Evolutionary conservation across 2,329 filamentous ascomycete genomes (phyloP).

Genomic region (Xenoacremonium recifei): DNA sequence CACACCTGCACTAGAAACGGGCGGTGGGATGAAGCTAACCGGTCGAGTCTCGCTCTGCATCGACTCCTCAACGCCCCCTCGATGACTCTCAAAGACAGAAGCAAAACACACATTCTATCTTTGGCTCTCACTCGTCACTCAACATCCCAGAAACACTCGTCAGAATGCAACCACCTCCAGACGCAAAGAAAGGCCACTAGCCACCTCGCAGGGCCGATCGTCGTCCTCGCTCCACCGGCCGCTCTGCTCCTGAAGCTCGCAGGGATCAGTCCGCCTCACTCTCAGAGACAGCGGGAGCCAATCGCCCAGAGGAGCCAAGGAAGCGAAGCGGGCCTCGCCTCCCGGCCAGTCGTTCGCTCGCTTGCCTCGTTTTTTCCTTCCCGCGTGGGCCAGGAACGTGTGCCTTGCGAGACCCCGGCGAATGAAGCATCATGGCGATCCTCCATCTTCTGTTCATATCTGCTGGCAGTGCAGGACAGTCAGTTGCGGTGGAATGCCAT

Average conservation of each 20-base stretch:
- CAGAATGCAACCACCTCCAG: too few relatives aligned
- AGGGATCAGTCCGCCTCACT: too few relatives aligned
- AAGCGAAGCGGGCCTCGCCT: slow-evolving; percentile 14
- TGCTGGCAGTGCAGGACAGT: background rate
- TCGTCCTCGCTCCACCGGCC: slow-evolving; percentile 5
- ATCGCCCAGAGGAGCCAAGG: slow-evolving; percentile 9
- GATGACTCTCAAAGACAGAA: background rate
- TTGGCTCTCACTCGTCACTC: background rate
- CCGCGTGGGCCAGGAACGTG: background rate
- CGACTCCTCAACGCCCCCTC: background rate
- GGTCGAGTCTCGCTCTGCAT: background rate
- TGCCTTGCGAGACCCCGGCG: slow-evolving; percentile 1
- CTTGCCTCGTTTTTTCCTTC: slow-evolving; percentile 26
- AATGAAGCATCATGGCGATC: slow-evolving; percentile 8
- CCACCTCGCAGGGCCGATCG: slow-evolving; percentile 10
- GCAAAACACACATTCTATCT: background rate
- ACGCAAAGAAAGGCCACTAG: too few relatives aligned
- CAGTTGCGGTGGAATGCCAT: background rate
- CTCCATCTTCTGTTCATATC: slow-evolving; percentile 6
- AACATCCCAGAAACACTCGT: too few relatives aligned
- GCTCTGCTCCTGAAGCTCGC: too few relatives aligned
- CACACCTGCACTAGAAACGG: background rate
- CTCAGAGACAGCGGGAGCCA: slow-evolving; percentile 22
- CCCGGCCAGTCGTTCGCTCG: slow-evolving; percentile 26
- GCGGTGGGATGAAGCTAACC: background rate